A percentile compares a stretch with the other conserved stretches of the same genome.
phyloP scores from a whole-genome alignment of 139 green algal species.

The Tetradesmus lagerheimii region DNA sequence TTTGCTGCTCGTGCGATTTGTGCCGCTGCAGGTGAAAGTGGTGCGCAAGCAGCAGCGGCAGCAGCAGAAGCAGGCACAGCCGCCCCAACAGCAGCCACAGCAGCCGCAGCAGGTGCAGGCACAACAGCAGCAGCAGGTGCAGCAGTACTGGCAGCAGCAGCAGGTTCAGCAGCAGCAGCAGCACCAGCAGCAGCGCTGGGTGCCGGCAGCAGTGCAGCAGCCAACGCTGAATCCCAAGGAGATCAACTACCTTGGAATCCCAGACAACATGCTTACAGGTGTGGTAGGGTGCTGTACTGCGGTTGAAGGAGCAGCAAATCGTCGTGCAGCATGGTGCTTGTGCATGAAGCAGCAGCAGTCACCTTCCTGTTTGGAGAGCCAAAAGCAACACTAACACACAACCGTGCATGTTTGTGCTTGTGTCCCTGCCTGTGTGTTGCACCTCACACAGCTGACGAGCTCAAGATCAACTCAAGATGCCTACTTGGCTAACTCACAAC shows the following conservation, averaged over 20 bases:
- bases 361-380: too few species aligned
- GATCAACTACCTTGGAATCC: slow-evolving; percentile 30
- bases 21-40: neutral
- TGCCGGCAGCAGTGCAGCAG: neutral
- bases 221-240: neutral
- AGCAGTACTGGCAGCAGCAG: neutral
- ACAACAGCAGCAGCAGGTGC: neutral
- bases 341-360: too few species aligned
- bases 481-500: too few species aligned
- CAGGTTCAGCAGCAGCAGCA: neutral
- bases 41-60: neutral
- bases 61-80: neutral
- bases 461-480: slow-evolving; percentile 38
- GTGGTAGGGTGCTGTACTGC: neutral
- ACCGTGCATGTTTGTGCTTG: neutral
- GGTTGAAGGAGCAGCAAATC: neutral
- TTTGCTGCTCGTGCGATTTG: neutral
- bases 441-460: slow-evolving; percentile 14
- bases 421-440: too few species aligned
- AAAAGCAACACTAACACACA: too few species aligned
- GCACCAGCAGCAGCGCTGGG: slow-evolving; percentile 4
- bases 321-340: neutral
- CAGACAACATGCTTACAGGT: slow-evolving; percentile 33
- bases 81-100: neutral
- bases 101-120: neutral